Conservation (phyloP, 805 yeast genomes). For the Candida boidinii region DNA sequence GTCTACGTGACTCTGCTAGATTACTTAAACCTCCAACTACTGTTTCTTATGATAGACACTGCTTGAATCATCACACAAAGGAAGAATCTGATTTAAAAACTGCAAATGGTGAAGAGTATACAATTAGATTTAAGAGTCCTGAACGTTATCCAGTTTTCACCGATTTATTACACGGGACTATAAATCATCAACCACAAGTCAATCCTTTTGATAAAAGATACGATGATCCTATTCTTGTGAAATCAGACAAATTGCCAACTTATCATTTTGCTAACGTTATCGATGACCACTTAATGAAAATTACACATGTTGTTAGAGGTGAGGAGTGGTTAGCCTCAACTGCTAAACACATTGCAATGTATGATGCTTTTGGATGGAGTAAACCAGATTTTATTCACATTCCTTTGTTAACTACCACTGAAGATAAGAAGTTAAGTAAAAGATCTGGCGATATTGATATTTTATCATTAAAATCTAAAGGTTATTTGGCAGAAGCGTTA, state of each 20-base stretch:
- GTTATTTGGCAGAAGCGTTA: constrained; percentile 80
- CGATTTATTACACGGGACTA: constrained; percentile 72
- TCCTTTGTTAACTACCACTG: constrained; percentile 70
- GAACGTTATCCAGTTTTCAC: constrained; percentile 52
- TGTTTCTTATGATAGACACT: constrained; percentile 84
- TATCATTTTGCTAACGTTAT: constrained; percentile 95
- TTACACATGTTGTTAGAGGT: constrained; percentile 93
- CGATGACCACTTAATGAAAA: constrained; percentile 88
- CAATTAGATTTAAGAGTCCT: constrained; percentile 76
- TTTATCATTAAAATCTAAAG: constrained; percentile 43
- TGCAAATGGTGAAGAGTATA: constrained; percentile 30
- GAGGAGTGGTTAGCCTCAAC: constrained; percentile 98
- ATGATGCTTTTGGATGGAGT: constrained; percentile 77
- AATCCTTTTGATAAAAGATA: constrained; percentile 63
- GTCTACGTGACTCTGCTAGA: constrained; percentile 65
- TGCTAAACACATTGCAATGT: constrained; percentile 85
- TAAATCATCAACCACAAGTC: constrained; percentile 73
- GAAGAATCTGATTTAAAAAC: constrained; percentile 33
- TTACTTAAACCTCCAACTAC: constrained; percentile 79
- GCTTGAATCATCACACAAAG: constrained; percentile 35
- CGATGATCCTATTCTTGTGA: constrained; percentile 84
- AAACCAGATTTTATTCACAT: constrained; percentile 83
- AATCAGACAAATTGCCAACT: constrained; percentile 94
- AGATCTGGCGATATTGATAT: constrained; percentile 79
- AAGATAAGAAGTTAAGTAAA: constrained; percentile 75